Percentiles rank a stretch among this genome's conserved stretches.
Evolutionary conservation across 805 yeast genomes (phyloP).

Genomic region (Schwanniomyces vanrijiae): DNA sequence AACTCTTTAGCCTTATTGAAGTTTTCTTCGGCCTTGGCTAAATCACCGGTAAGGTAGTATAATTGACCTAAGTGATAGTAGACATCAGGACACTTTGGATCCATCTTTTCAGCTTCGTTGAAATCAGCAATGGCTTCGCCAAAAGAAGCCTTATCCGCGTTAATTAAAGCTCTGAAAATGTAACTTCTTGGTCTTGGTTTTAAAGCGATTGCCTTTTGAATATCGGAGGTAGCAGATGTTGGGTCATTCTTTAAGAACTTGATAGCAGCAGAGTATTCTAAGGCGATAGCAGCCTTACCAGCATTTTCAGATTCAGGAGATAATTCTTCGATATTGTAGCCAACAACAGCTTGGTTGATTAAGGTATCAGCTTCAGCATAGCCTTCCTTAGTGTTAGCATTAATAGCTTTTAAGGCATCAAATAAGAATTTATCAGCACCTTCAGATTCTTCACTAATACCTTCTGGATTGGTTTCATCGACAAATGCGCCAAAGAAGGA

Average conservation of each 20-base stretch:
- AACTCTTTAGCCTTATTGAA: conserved; percentile 74
- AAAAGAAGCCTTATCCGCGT: conserved; percentile 73
- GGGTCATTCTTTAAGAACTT: conserved; percentile 78
- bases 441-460: conserved; percentile 49
- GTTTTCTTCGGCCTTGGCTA: conserved; percentile 67
- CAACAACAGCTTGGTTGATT: conserved; percentile 58
- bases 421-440: conserved; percentile 65
- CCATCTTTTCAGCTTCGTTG: conserved; percentile 64
- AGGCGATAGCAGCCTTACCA: conserved; percentile 61
- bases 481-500: conserved; percentile 89
- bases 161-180: conserved; percentile 76
- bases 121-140: conserved; percentile 65
- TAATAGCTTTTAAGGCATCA: conserved; percentile 61
- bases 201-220: conserved; percentile 64
- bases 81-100: conserved; percentile 74
- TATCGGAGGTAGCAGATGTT: conserved; percentile 58
- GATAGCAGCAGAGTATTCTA: conserved; percentile 82
- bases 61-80: conserved; percentile 96
- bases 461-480: conserved; percentile 51
- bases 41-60: conserved; percentile 75
- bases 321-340: conserved; percentile 37
- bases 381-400: conserved; percentile 51
- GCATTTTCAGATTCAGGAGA: conserved; percentile 37
- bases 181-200: conserved; percentile 80
- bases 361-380: conserved; percentile 62